phyloP scores from a whole-genome alignment of 1,284 basidiomycete genomes.

The Sporisorium iseilematis-ciliati region DNA sequence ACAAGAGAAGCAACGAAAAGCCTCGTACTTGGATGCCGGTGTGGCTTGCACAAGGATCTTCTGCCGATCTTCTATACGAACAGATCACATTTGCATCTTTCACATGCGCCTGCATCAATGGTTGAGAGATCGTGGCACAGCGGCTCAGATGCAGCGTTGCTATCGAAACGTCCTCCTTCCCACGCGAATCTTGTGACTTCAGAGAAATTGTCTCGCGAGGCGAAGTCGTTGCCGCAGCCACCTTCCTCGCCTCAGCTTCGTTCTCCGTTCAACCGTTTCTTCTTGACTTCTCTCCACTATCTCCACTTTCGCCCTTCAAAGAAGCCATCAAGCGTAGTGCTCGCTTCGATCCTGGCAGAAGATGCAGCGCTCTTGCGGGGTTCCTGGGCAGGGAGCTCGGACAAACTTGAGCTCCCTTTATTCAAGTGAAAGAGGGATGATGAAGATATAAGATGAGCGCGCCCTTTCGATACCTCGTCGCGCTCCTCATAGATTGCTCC shows the following conservation, averaged over 20 bases:
- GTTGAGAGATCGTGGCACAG: background rate
- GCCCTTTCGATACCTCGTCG: background rate
- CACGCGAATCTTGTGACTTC: slow-evolving; percentile 20
- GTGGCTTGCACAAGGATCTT: background rate
- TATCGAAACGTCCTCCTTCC: slow-evolving; percentile 3
- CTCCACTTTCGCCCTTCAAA: background rate
- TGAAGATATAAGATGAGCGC: slow-evolving; percentile 8
- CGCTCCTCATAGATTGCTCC: background rate
- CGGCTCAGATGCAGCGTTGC: background rate
- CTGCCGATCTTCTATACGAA: background rate
- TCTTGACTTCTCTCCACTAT: background rate
- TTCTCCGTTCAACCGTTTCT: background rate
- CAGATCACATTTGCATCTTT: background rate
- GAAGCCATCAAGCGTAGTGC: background rate
- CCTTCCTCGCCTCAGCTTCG: background rate
- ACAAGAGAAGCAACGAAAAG: background rate
- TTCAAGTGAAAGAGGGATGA: background rate
- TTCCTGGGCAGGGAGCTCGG: background rate
- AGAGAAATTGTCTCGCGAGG: background rate
- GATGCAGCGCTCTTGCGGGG: background rate
- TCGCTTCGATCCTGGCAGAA: background rate
- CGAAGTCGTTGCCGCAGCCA: background rate
- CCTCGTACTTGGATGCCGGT: background rate
- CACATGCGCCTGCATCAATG: background rate
- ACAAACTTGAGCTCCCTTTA: background rate